Conservation (phyloP, 148 eudicot species). For the Polygonum aviculare region DNA sequence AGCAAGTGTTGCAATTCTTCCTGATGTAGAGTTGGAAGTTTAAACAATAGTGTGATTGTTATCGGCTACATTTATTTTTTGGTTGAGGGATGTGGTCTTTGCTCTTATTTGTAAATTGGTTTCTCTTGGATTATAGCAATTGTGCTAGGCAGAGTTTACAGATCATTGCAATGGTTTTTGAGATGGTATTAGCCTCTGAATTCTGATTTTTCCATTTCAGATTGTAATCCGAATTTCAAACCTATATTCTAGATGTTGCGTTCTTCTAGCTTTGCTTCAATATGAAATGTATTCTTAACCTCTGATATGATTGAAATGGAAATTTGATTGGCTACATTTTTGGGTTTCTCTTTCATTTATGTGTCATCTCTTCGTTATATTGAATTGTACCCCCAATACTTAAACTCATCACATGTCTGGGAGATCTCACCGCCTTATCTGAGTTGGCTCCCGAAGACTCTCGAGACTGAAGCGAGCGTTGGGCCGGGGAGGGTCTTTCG, state of each 20-base stretch:
- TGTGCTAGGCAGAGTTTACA: background rate
- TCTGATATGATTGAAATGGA: background rate
- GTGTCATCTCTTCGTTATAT: background rate
- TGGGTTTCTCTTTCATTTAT: background rate
- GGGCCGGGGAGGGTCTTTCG: no score
- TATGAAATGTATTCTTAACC: background rate
- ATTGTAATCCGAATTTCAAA: background rate
- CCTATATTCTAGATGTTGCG: background rate
- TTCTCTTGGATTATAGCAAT: background rate
- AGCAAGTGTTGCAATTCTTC: constrained; percentile 13
- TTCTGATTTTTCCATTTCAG: background rate
- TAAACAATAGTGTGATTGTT: background rate
- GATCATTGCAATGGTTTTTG: background rate
- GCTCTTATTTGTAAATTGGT: background rate
- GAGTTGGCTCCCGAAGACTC: no score
- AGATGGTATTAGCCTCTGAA: background rate
- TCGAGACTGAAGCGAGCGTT: no score
- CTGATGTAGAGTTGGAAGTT: background rate
- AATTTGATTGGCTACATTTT: background rate
- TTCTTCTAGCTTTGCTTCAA: background rate
- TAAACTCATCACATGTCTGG: no score
- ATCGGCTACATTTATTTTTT: background rate
- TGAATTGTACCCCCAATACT: no score
- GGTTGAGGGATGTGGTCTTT: constrained; percentile 1
- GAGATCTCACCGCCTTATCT: no score